Conservation (phyloP, 805 yeast species). For the Wickerhamomyces kurtzmanii region DNA sequence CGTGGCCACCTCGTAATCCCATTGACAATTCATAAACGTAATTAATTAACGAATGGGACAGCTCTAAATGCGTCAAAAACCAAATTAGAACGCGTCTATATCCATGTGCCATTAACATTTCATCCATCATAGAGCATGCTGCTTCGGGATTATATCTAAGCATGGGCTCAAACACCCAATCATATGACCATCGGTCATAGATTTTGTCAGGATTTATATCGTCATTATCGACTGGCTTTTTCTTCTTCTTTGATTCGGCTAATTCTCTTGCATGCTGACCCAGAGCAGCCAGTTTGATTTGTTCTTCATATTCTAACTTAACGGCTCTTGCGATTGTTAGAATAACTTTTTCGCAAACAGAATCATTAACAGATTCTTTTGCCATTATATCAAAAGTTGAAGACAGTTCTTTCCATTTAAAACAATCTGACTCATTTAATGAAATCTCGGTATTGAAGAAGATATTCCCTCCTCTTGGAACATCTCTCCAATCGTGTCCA, state of each 20-base stretch:
- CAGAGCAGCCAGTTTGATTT: too few species aligned
- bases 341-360: constrained; percentile 28
- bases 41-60: constrained; percentile 45
- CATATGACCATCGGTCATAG: constrained; percentile 33
- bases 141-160: constrained; percentile 40
- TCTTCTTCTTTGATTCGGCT: constrained; percentile 14
- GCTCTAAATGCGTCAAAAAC: constrained; percentile 54
- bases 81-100: constrained; percentile 54
- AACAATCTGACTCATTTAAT: constrained; percentile 7
- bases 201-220: constrained; percentile 38
- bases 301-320: constrained; percentile 27
- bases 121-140: constrained; percentile 52
- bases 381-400: constrained; percentile 17
- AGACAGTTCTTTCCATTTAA: constrained; percentile 14
- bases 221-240: constrained; percentile 10
- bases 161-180: constrained; percentile 39
- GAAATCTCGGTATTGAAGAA: constrained; percentile 15
- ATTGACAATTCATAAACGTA: constrained; percentile 53
- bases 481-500: constrained; percentile 67
- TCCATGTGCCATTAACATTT: constrained; percentile 61
- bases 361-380: constrained; percentile 14
- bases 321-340: constrained; percentile 46
- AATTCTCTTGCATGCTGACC: constrained; percentile 2
- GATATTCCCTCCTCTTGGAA: constrained; percentile 50
- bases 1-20: constrained; percentile 39